Base-by-base conservation (phyloP, 768 basidiomycete genomes). In the Mrakia gelida region DNA sequence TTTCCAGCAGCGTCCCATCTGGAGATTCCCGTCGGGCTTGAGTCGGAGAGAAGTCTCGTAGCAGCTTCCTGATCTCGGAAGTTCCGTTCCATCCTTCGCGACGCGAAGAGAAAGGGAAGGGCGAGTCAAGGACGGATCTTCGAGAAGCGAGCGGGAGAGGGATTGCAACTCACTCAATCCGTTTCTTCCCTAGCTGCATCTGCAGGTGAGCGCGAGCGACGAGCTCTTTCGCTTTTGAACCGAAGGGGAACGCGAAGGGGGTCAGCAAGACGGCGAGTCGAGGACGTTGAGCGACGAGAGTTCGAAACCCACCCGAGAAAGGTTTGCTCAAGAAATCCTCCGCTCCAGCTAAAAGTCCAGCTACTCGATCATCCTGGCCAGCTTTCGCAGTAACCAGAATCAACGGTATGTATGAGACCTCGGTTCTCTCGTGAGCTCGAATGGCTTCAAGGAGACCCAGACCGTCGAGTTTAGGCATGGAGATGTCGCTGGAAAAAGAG, bases 381-480 rank as follows among this genome's bases (percentile, higher is more conserved):
- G 77, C 77, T 23, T 63, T 59, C 16, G 77, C 77, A 21, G 72
- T 65, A 34, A 78, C 41, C 30, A 78, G 72, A n/a, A 78, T 78
- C 4, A 78, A n/a, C 1, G 77, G 77, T 23, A 71, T 71, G 9
- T 71, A 67, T 3, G 65, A 30, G 30, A 41, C n/a, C 11, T 59
- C 59, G n/a, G 59, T 26, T 10, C n/a, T 26, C 41, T 41, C 41
- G 30, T 61, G 41, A 15, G 45, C 62, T 9, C 75, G 75, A 21
- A 75, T 70, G 54, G 28, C 76, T 1, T 28, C 41, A 6, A 78
- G 62, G 6, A 74, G 49, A 6, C n/a, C 61, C 56, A 73, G 71
- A 26, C 70, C 71, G 38, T 54, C 59, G 4, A 73, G 30, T 8
- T 30, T 52, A 3, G 70, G 70, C 77, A 78, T 78, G 11, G 56